Conservation (phyloP, 495 filamentous ascomycete genomes). For the Parmelia sp. region DNA sequence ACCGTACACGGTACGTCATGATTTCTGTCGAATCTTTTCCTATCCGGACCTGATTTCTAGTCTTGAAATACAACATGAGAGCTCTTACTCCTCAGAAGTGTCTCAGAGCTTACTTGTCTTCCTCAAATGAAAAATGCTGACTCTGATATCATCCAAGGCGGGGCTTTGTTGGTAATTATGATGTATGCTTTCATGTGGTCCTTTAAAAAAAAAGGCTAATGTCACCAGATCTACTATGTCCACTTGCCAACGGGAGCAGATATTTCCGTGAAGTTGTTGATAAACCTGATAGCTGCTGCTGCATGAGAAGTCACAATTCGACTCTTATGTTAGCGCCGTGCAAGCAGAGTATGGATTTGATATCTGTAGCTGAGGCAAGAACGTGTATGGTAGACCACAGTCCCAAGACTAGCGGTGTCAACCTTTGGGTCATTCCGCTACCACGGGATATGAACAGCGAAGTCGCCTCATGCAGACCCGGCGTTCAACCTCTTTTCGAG, state of each 20-base stretch:
- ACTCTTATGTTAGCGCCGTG: not conserved
- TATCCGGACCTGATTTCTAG: too few relatives aligned
- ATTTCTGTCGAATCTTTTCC: too few relatives aligned
- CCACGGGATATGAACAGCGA: not conserved
- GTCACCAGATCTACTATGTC: not conserved
- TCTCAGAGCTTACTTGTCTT: too few relatives aligned
- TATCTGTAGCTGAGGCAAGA: not conserved
- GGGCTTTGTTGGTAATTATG: not conserved
- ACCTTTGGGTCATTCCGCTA: not conserved
- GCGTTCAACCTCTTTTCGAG: not conserved
- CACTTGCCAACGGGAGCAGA: not conserved
- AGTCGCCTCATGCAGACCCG: not conserved
- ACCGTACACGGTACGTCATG: too few relatives aligned
- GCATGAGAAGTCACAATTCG: not conserved
- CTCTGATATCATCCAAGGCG: not conserved
- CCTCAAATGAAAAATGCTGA: too few relatives aligned
- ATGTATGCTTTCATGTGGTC: not conserved
- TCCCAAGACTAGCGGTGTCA: too few relatives aligned
- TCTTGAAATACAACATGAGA: too few relatives aligned
- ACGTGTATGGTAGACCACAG: not conserved
- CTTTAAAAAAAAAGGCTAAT: not conserved
- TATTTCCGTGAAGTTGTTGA: not conserved
- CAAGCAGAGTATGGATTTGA: not conserved
- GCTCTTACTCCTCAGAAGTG: too few relatives aligned
- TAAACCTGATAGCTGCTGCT: not conserved